Evolutionary conservation across 257 asterid genomes (phyloP).

Genomic region (Solanum bulbocastanum): DNA sequence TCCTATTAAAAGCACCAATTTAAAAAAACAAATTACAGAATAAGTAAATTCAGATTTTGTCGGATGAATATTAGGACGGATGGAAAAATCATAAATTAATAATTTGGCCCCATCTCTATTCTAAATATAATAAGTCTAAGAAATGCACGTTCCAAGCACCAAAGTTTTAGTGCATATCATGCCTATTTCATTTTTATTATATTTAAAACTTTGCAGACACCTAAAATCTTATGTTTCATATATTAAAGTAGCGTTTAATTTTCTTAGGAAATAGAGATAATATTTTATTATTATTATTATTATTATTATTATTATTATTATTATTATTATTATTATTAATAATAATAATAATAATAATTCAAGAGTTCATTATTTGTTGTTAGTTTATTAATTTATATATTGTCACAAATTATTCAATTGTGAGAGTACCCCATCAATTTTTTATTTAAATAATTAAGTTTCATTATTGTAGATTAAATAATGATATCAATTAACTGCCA

Average conservation of each 20-base stretch:
- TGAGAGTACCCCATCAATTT: not conserved
- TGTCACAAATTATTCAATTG: not conserved
- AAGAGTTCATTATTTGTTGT: not conserved
- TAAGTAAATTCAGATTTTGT: not conserved
- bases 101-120: not conserved
- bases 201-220: not conserved
- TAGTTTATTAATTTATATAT: not conserved
- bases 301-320: too few relatives aligned
- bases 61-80: not conserved
- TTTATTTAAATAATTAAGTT: not conserved
- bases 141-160: not conserved
- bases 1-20: fast-evolving
- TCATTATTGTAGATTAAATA: not conserved
- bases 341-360: not conserved
- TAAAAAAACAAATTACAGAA: fast-evolving
- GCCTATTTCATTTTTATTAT: not conserved
- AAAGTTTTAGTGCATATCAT: not conserved
- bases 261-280: not conserved
- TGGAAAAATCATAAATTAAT: not conserved
- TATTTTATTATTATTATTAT: not conserved
- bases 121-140: not conserved
- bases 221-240: not conserved
- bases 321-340: too few relatives aligned
- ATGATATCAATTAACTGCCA: not conserved
- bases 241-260: not conserved